These are phyloP conservation scores for Lentinus polychrous DNA, from an alignment of 1,284 basidiomycete genomes.

Conservation along the genomic window DNA sequence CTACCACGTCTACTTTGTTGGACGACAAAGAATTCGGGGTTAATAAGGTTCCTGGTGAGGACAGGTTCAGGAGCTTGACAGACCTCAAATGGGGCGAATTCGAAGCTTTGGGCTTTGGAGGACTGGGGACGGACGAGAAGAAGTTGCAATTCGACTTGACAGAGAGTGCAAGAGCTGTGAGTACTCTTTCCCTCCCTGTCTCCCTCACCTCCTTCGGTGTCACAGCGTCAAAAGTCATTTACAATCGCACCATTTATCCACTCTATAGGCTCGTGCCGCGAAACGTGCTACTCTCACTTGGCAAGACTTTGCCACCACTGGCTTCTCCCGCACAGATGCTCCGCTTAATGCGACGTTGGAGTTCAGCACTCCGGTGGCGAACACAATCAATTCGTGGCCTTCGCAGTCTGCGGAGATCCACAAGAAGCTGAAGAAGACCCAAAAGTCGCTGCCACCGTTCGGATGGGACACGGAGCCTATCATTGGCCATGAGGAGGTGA, in stretches of 20 bases:
- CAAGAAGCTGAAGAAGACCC: conserved; percentile 76
- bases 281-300: conserved; percentile 80
- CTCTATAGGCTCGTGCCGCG: conserved; percentile 53
- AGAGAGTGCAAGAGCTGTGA: conserved; percentile 74
- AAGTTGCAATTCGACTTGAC: conserved; percentile 83
- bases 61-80: conserved; percentile 71
- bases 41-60: conserved; percentile 38
- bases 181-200: conserved; percentile 21
- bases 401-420: conserved; percentile 64
- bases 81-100: conserved; percentile 88
- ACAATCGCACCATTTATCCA: background rate
- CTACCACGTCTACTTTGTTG: conserved; percentile 25
- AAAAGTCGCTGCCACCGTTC: conserved; percentile 74
- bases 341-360: conserved; percentile 75
- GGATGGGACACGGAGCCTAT: conserved; percentile 82
- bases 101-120: conserved; percentile 72
- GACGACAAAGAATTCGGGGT: conserved; percentile 26
- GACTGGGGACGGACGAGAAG: conserved; percentile 44
- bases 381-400: conserved; percentile 66
- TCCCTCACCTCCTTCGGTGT: no score
- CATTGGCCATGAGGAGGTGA: conserved; percentile 60
- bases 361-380: conserved; percentile 64
- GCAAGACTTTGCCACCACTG: conserved; percentile 78
- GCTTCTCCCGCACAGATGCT: conserved; percentile 72
- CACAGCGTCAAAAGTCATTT: conserved; percentile 3